These are phyloP conservation scores for Diplogelasinospora grovesii DNA, from an alignment of 495 filamentous ascomycete species.

Conservation along the genomic window DNA sequence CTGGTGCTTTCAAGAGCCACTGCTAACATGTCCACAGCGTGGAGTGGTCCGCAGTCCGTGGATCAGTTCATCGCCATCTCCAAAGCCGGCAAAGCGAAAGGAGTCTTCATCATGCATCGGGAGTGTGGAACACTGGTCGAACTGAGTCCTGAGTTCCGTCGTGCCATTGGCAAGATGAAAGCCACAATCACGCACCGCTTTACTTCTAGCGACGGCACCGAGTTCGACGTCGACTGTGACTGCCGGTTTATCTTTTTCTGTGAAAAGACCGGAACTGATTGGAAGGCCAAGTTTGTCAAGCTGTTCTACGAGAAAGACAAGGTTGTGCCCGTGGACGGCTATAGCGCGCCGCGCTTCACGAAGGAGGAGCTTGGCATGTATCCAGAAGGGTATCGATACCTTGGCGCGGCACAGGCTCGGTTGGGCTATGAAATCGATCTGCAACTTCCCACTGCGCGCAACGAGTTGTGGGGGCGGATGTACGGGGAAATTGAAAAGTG, in stretches of 20 bases:
- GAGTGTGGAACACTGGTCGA: constrained; percentile 57
- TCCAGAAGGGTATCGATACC: constrained; percentile 52
- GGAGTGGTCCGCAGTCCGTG: constrained; percentile 48
- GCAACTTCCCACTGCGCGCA: constrained; percentile 30
- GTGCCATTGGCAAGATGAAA: constrained; percentile 68
- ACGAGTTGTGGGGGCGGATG: constrained; percentile 30
- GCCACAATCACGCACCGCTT: constrained; percentile 65
- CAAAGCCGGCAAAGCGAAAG: constrained; percentile 51
- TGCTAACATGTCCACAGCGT: constrained; percentile 29
- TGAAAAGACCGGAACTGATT: constrained; percentile 37
- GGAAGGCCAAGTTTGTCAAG: constrained; percentile 55
- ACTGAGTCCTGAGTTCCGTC: constrained; percentile 34
- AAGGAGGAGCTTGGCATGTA: constrained; percentile 41
- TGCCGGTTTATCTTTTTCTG: constrained; percentile 61
- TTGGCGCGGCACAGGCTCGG: constrained; percentile 41
- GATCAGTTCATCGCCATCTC: constrained; percentile 55
- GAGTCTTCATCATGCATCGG: constrained; percentile 64
- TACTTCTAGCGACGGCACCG: constrained; percentile 24
- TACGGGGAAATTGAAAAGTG: constrained; percentile 41
- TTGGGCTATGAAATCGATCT: constrained; percentile 38
- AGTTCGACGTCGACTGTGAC: constrained; percentile 56
- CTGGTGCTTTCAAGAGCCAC: too few relatives aligned
- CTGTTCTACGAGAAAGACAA: constrained; percentile 69
- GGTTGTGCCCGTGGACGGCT: constrained; percentile 50
- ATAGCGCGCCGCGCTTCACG: constrained; percentile 41